These are phyloP conservation scores for Sporothrix inflata DNA, from an alignment of 2,329 filamentous ascomycete species.

Conservation along the genomic window DNA sequence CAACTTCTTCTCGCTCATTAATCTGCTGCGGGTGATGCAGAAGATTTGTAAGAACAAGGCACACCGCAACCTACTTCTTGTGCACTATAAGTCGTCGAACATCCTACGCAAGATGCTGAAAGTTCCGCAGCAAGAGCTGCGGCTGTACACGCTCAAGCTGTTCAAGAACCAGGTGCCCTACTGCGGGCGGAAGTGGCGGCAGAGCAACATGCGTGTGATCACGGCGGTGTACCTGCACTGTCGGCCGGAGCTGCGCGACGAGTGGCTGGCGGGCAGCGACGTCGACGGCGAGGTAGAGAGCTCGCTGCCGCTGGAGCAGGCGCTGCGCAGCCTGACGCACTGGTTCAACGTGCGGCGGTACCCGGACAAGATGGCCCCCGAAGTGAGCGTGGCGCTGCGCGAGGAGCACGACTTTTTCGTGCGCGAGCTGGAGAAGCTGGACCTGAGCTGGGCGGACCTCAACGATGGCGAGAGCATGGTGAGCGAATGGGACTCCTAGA, in stretches of 20 bases:
- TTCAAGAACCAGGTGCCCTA: conserved; percentile 99
- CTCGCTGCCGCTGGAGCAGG: conserved; percentile 88
- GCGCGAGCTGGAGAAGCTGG: conserved; percentile 74
- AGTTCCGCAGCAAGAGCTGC: conserved; percentile 82
- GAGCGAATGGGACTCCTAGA: conserved; percentile 35
- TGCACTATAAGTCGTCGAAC: conserved; percentile 92
- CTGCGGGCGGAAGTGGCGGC: conserved; percentile 96
- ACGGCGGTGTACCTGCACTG: conserved; percentile 96
- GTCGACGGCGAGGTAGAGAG: conserved; percentile 94
- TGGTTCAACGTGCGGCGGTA: conserved; percentile 90
- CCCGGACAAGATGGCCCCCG: conserved; percentile 72
- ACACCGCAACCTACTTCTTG: conserved; percentile 88
- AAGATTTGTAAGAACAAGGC: conserved; percentile 97
- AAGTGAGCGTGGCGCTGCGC: conserved; percentile 60
- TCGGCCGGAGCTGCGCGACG: conserved; percentile 86
- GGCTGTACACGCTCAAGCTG: conserved; percentile 93
- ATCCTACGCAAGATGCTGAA: conserved; percentile 91
- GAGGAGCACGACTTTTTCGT: conserved; percentile 81
- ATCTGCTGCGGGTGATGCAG: conserved; percentile 93
- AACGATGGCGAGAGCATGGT: conserved; percentile 40
- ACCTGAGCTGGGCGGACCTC: conserved; percentile 53
- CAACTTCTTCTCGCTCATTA: conserved; percentile 94
- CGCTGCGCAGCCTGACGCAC: conserved; percentile 83
- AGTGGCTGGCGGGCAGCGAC: conserved; percentile 90
- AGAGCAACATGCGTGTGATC: conserved; percentile 98